Evolutionary conservation across 2,329 filamentous ascomycete species (phyloP), one percentile per base, ranked within the genome.

Genomic region (Capronia americana): DNA sequence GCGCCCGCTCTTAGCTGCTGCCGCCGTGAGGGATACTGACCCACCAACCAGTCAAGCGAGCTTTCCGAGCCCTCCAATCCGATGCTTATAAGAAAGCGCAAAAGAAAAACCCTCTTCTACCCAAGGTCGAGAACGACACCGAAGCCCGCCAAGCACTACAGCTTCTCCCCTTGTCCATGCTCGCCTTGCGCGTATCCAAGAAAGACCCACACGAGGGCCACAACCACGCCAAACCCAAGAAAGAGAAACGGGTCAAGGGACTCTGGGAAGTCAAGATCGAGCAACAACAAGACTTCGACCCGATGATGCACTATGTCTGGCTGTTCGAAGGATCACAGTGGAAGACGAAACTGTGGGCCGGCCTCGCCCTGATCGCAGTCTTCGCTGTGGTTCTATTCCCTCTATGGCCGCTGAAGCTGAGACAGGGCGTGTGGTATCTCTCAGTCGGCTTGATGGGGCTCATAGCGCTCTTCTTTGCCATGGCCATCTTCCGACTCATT

Each of bases 401-500:
- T 10, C 86, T 99, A 64, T 99, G 95, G 95, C 95, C 95, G 1
- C 86, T 97, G 69, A 88, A 92, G 77, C 83, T 99, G 80, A 88
- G 95, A 74, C 89, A 95, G 73, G 95, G 94, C 61, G 95, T 98
- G 57, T 99, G 96, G 91, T 98, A 99, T 79, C 84, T 98, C 50
- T 95, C 91, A 78, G 97, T 97, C 88, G 94, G 90, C 66, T 91
- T 96, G 86, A 85, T 99, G 71, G 90, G 92, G 51, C 83, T 98
- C 32, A 87, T 99, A 54, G 95, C 92, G 63, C 82, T 97, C 57
- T 99, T 99, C 87, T 98, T 99, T 79, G 87, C 88, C 75, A 98
- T 99, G 95, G 91, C 94, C 5, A 96, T 99, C 75, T 93, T 99
- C 86, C 89, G 95, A 67, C 86, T 98, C 64, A 96, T 99, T 68